Conservation (phyloP, 345 rosid genomes). For the Mercurialis annua region DNA sequence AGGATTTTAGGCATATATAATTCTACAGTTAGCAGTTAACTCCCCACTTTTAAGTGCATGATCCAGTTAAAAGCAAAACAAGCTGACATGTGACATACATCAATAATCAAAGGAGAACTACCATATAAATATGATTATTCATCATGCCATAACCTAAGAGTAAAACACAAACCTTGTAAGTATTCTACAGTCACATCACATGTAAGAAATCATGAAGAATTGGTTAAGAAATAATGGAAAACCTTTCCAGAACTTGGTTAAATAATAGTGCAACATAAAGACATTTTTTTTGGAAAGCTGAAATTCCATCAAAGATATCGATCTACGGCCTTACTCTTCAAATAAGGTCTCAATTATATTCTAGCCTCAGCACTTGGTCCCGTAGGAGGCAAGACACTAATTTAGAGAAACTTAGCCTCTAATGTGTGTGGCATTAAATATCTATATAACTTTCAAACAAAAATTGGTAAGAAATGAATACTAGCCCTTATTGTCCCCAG, state of each 20-base stretch:
- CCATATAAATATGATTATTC: background rate
- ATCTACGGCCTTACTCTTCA: background rate
- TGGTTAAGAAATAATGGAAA: background rate
- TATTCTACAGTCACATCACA: background rate
- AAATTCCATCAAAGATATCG: background rate
- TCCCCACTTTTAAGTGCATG: background rate
- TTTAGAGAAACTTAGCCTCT: background rate
- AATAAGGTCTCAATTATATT: background rate
- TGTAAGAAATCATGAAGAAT: background rate
- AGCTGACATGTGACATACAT: background rate
- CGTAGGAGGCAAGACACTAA: background rate
- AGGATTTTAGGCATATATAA: background rate
- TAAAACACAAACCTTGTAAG: background rate
- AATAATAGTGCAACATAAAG: background rate
- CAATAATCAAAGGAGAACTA: background rate
- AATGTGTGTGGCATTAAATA: background rate
- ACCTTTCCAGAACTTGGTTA: background rate
- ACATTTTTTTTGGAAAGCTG: background rate
- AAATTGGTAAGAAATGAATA: constrained; percentile 1
- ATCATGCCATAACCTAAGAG: background rate
- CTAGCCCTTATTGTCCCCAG: background rate
- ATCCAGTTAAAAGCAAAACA: background rate
- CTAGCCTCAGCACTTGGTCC: background rate
- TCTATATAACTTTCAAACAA: background rate
- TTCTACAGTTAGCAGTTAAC: background rate